Conservation (phyloP, 306 rosid genomes). For the cucumber (Cucumis sativus) region DNA sequence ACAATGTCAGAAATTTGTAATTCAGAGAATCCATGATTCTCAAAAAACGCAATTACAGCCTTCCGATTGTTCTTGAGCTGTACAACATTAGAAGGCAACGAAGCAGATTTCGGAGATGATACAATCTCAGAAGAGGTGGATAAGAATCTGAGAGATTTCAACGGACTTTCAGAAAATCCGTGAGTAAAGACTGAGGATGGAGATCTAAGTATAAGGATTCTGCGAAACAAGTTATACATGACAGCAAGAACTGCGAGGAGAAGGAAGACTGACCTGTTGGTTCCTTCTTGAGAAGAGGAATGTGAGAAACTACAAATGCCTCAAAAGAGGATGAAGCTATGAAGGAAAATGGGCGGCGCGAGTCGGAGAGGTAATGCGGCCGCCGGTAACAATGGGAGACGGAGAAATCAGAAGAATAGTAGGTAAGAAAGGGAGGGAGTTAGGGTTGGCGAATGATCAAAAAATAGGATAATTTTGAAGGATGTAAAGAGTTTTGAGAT, state of each 20-base stretch:
- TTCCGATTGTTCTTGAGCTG: neutral
- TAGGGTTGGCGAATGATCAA: no score
- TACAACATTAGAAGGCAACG: neutral
- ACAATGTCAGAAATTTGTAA: constrained; percentile 16
- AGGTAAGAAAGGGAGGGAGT: no score
- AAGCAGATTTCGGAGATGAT: constrained; percentile 9
- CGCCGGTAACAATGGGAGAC: neutral
- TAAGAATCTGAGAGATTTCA: neutral
- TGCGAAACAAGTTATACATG: no score
- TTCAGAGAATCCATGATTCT: constrained; percentile 16
- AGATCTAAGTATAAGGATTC: neutral
- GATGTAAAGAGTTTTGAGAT: no score
- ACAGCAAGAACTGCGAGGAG: no score
- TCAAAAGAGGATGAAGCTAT: no score
- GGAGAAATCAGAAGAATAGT: neutral
- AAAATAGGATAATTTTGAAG: no score
- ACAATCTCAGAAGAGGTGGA: constrained; percentile 9
- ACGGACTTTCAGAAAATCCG: neutral
- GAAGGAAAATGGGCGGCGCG: neutral
- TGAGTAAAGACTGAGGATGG: neutral
- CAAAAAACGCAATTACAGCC: constrained; percentile 16
- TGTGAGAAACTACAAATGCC: no score
- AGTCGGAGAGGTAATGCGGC: neutral
- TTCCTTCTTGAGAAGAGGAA: no score
- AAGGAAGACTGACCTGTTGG: no score